Percentiles rank a stretch among this genome's conserved stretches.
These are phyloP conservation scores for Phytophthora syringae DNA, from an alignment of 352 stramenopile species.

Conservation along the genomic window DNA sequence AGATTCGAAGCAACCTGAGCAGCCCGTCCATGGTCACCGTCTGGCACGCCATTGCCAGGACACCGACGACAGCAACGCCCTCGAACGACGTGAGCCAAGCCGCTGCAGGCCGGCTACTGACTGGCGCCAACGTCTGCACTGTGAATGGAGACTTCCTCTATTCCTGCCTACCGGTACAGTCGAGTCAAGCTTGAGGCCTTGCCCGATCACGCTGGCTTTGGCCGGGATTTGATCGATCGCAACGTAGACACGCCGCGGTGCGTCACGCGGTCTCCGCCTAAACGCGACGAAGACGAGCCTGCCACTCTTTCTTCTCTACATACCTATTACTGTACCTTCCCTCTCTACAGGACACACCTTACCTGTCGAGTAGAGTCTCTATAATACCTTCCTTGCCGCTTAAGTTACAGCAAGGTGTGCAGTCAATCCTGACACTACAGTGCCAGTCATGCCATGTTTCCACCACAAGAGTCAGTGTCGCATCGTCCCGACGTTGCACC, in stretches of 20 bases:
- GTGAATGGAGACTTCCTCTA: not conserved
- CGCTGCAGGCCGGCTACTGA: too few species aligned
- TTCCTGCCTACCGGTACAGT: not conserved
- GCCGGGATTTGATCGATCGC: not conserved
- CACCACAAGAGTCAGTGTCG: constrained; percentile 24
- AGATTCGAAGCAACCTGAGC: not conserved
- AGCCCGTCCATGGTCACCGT: not conserved
- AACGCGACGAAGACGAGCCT: not conserved
- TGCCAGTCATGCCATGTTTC: not conserved
- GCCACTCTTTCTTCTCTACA: constrained; percentile 1
- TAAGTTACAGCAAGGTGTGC: too few species aligned
- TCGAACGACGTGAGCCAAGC: not conserved
- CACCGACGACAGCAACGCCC: not conserved
- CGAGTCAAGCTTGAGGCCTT: not conserved
- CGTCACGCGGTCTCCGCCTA: constrained; percentile 1
- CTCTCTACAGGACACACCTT: not conserved
- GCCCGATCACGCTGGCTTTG: constrained; percentile 6
- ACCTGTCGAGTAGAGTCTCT: too few species aligned
- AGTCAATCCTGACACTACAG: not conserved
- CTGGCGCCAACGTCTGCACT: too few species aligned
- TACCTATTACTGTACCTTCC: constrained; percentile 9
- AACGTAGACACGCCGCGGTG: constrained; percentile 18
- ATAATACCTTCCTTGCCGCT: too few species aligned
- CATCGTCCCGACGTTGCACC: not conserved
- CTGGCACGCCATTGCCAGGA: not conserved